Conservation (phyloP, 2,329 filamentous ascomycete genomes). For the Polytolypa hystricis region DNA sequence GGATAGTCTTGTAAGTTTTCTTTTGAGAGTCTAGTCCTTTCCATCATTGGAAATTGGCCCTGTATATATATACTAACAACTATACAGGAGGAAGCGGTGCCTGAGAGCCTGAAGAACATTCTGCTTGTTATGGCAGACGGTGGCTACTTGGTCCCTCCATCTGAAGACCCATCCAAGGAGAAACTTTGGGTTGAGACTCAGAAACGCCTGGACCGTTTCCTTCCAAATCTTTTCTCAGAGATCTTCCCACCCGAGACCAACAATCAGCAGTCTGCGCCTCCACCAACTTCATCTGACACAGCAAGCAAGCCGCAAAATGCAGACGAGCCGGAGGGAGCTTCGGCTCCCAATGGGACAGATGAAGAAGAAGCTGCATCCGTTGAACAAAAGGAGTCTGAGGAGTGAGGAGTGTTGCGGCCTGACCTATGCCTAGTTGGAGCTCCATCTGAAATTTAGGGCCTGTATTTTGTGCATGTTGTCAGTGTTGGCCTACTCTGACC, state of each 20-base stretch:
- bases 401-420: neutral
- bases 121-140: conserved; percentile 88
- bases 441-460: neutral
- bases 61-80: neutral
- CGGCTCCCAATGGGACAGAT: too few relatives aligned
- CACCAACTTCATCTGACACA: neutral
- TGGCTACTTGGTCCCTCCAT: conserved; percentile 66
- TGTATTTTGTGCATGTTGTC: neutral
- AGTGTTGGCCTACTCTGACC: too few relatives aligned
- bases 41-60: too few relatives aligned
- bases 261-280: neutral
- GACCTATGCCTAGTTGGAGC: neutral
- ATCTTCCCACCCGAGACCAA: conserved; percentile 38
- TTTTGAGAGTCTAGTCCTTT: conserved; percentile 4
- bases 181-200: conserved; percentile 52
- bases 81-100: conserved; percentile 76
- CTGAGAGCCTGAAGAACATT: conserved; percentile 92
- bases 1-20: conserved; percentile 62
- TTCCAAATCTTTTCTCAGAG: conserved; percentile 48
- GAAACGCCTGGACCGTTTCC: conserved; percentile 48
- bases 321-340: neutral
- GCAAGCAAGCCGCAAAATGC: neutral
- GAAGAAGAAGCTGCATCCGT: too few relatives aligned
- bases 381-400: too few relatives aligned
- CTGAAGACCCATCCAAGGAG: conserved; percentile 38